Conservation (phyloP, 2,329 filamentous ascomycete genomes). For the Davidsoniella australis region DNA sequence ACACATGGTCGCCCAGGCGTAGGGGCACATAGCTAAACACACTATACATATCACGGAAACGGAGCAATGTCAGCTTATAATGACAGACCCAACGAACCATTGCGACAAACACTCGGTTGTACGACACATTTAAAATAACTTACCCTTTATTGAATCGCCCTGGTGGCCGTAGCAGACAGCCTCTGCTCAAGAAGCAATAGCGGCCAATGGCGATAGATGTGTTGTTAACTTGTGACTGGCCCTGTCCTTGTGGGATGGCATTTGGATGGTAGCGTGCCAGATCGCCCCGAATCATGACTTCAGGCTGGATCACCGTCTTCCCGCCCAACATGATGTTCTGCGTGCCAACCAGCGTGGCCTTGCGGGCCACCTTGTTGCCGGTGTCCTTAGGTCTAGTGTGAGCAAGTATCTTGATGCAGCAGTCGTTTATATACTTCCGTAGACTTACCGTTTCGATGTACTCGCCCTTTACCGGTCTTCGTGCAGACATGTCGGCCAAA, state of each 20-base stretch:
- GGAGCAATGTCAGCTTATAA: background rate
- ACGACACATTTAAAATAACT: slow-evolving; percentile 8
- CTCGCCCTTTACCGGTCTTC: slow-evolving; percentile 67
- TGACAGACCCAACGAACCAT: background rate
- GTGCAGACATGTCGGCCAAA: slow-evolving; percentile 34
- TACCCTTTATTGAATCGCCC: slow-evolving; percentile 63
- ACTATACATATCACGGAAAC: slow-evolving; percentile 17
- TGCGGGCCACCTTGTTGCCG: slow-evolving; percentile 93
- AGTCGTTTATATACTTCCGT: background rate
- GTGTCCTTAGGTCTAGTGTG: slow-evolving; percentile 48
- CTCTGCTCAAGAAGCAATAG: slow-evolving; percentile 74
- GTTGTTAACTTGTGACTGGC: slow-evolving; percentile 28
- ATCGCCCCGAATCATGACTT: slow-evolving; percentile 86
- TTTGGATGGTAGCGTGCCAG: slow-evolving; percentile 44
- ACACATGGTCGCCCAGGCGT: slow-evolving; percentile 88
- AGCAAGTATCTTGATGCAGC: background rate
- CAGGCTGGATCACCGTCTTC: slow-evolving; percentile 87
- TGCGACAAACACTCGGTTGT: background rate
- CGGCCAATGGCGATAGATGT: slow-evolving; percentile 74
- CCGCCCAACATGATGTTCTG: slow-evolving; percentile 96
- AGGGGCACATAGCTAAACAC: slow-evolving; percentile 70
- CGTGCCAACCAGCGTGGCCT: slow-evolving; percentile 79
- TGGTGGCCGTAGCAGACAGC: slow-evolving; percentile 65
- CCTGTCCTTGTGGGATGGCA: slow-evolving; percentile 22
- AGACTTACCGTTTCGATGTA: slow-evolving; percentile 81